These are phyloP conservation scores for Calonectria hawksworthii DNA, from an alignment of 2,329 filamentous ascomycete species.

Conservation along the genomic window DNA sequence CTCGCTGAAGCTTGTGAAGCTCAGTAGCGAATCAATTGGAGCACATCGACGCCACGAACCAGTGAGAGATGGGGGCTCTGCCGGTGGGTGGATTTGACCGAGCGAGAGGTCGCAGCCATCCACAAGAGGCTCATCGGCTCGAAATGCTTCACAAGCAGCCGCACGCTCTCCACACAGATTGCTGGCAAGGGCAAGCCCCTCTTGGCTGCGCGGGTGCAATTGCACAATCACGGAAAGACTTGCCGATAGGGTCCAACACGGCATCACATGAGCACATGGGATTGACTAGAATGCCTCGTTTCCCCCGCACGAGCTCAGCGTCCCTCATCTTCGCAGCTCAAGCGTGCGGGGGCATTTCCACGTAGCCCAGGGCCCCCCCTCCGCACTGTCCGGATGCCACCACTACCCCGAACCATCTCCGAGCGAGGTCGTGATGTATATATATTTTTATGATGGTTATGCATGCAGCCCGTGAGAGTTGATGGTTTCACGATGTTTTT, in stretches of 20 bases:
- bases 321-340: background rate
- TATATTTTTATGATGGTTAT: background rate
- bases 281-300: background rate
- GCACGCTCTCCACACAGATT: background rate
- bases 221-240: constrained; percentile 14
- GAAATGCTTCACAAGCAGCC: background rate
- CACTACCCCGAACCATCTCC: background rate
- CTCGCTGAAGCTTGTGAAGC: constrained; percentile 9
- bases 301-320: constrained; percentile 11
- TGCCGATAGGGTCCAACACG: background rate
- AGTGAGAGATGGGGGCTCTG: constrained; percentile 23
- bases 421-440: background rate
- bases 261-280: constrained; percentile 8
- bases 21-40: constrained; percentile 20
- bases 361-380: background rate
- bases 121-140: background rate
- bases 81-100: constrained; percentile 41
- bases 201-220: background rate
- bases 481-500: background rate
- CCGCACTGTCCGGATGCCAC: background rate
- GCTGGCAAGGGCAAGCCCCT: background rate
- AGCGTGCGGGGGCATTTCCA: constrained; percentile 20
- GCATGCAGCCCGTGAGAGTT: background rate
- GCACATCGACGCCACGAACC: constrained; percentile 31
- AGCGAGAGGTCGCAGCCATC: constrained; percentile 30